A percentile compares a stretch with the other conserved stretches of the same genome.
Evolutionary conservation across 257 asterid species (phyloP).

Genomic region (Apocynum venetum): DNA sequence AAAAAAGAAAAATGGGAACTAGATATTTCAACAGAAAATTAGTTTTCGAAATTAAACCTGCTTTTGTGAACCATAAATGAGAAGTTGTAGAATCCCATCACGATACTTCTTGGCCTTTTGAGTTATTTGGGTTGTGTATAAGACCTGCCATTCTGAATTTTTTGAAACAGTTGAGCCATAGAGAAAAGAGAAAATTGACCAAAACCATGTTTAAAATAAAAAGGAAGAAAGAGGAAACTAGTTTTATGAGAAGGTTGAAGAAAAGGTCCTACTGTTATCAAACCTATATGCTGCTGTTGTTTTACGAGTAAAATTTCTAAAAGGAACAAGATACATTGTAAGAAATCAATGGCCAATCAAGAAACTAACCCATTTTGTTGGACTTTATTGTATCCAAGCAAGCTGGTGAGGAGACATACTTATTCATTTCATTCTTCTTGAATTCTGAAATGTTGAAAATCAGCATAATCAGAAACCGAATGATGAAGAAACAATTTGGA

Average conservation of each 20-base stretch:
- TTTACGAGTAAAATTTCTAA: background rate
- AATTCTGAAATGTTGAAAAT: conserved; percentile 52
- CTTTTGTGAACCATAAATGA: conserved; percentile 62
- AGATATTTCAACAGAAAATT: conserved; percentile 12
- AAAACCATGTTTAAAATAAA: background rate
- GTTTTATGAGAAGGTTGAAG: background rate
- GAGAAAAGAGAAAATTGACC: background rate
- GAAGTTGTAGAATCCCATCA: conserved; percentile 71
- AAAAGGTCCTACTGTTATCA: background rate
- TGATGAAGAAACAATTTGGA: background rate
- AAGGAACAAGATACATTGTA: background rate
- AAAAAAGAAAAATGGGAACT: background rate
- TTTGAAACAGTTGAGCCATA: background rate
- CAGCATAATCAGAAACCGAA: background rate
- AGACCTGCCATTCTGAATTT: conserved; percentile 73
- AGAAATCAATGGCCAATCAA: conserved; percentile 1
- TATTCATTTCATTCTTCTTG: conserved; percentile 57
- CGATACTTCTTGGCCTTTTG: conserved; percentile 82
- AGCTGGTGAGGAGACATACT: conserved; percentile 52
- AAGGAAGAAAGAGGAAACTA: background rate
- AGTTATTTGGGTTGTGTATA: conserved; percentile 80
- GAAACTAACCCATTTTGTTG: conserved; percentile 42
- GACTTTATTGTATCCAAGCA: conserved; percentile 39
- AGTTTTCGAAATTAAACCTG: conserved; percentile 49
- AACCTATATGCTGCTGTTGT: background rate